These are phyloP conservation scores for Thelonectria blattea DNA, from an alignment of 2,329 filamentous ascomycete species.

Conservation along the genomic window DNA sequence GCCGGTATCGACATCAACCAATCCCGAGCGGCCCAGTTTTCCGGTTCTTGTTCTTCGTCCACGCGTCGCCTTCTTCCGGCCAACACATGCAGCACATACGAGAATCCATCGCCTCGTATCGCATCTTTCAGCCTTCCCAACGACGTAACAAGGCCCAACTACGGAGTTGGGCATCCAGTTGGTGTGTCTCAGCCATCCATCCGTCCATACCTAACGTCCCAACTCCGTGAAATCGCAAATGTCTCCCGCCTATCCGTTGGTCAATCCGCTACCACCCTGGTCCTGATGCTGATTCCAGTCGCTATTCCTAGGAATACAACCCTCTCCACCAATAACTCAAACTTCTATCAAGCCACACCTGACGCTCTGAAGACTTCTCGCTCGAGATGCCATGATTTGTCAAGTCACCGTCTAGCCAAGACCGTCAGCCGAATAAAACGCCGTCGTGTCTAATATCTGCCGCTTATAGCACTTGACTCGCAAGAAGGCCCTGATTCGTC, in stretches of 20 bases:
- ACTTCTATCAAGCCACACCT: conserved; percentile 12
- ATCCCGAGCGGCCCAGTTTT: not conserved
- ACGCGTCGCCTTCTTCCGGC: not conserved
- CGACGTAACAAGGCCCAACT: not conserved
- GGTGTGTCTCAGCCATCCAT: not conserved
- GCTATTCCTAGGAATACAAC: conserved; percentile 1
- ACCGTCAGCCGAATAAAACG: conserved; percentile 3
- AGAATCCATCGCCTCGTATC: conserved; percentile 9
- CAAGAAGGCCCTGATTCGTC: not conserved
- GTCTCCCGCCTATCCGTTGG: not conserved
- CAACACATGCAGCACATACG: conserved; percentile 1
- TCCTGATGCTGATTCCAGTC: not conserved
- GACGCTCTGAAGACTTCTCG: not conserved
- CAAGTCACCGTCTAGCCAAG: conserved; percentile 1
- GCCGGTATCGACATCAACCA: not conserved
- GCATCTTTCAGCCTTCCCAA: not conserved
- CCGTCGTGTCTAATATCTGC: not conserved
- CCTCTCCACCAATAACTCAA: conserved; percentile 4
- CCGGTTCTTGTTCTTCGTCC: not conserved
- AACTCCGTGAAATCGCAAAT: too few relatives aligned
- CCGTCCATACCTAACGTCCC: not conserved
- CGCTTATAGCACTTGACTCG: not conserved
- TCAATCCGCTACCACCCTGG: not conserved
- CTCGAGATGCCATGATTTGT: conserved; percentile 8
- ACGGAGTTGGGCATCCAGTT: not conserved